A percentile compares a stretch with the other conserved stretches of the same genome.
These are phyloP conservation scores for Colletotrichum limetticola DNA, from an alignment of 2,329 filamentous ascomycete species.

Conservation along the genomic window DNA sequence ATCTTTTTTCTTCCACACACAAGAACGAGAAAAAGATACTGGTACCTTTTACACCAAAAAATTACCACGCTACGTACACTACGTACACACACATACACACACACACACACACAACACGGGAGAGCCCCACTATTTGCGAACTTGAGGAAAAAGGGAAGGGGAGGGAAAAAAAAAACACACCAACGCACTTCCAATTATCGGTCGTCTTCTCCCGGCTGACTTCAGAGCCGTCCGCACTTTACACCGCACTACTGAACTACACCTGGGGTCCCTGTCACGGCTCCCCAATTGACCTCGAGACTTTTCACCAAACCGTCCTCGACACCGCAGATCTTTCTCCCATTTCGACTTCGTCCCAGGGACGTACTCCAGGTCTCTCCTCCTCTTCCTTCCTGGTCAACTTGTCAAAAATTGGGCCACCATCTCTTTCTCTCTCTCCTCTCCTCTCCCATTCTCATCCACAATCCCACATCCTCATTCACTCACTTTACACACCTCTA, in stretches of 20 bases:
- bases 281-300: constrained; percentile 32
- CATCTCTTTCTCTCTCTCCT: constrained; percentile 18
- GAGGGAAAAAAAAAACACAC: not conserved
- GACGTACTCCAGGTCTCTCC: constrained; percentile 33
- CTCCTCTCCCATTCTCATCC: not conserved
- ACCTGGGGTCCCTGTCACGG: constrained; percentile 29
- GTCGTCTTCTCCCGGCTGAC: constrained; percentile 14
- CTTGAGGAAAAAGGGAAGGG: not conserved
- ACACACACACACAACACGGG: not conserved
- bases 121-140: not conserved
- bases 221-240: constrained; percentile 15
- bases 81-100: not conserved
- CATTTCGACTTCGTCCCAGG: constrained; percentile 27
- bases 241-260: constrained; percentile 21
- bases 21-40: not conserved
- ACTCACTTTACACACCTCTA: not conserved
- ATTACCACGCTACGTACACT: not conserved
- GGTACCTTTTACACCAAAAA: not conserved
- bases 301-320: constrained; percentile 30
- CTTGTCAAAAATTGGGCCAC: constrained; percentile 34
- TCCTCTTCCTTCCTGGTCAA: constrained; percentile 26
- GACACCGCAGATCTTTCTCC: constrained; percentile 30
- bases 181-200: not conserved
- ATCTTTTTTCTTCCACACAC: not conserved
- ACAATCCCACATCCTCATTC: no score